Conservation (phyloP, 1,139 yeast genomes). For the Suhomyces wounanorum region DNA sequence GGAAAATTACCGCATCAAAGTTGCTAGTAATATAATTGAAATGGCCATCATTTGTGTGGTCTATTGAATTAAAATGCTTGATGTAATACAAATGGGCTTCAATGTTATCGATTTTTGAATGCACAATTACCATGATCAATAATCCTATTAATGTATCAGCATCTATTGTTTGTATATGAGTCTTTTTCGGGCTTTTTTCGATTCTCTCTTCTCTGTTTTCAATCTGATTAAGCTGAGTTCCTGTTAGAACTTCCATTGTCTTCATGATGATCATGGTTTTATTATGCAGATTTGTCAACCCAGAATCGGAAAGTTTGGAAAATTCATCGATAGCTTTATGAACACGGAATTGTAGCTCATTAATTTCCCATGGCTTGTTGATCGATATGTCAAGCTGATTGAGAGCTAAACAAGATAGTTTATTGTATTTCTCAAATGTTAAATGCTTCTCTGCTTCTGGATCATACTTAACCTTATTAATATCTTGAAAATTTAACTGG, state of each 20-base stretch:
- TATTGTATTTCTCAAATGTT: slow-evolving; percentile 38
- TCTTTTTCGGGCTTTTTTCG: background rate
- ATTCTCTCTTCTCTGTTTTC: background rate
- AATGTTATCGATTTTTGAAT: slow-evolving; percentile 59
- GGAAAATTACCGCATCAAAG: slow-evolving; percentile 77
- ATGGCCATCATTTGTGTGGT: slow-evolving; percentile 36
- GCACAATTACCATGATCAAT: slow-evolving; percentile 68
- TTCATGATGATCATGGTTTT: slow-evolving; percentile 56
- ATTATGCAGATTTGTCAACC: slow-evolving; percentile 50
- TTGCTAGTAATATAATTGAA: slow-evolving; percentile 61
- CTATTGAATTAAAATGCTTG: slow-evolving; percentile 52
- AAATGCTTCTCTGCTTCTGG: slow-evolving; percentile 32
- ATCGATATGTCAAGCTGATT: slow-evolving; percentile 70
- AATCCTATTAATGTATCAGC: slow-evolving; percentile 83
- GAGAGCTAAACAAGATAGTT: slow-evolving; percentile 57
- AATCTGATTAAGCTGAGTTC: slow-evolving; percentile 1
- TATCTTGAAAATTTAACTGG: slow-evolving; percentile 39
- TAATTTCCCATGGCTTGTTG: slow-evolving; percentile 40
- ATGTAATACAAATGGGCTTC: slow-evolving; percentile 69
- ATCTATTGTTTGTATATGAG: slow-evolving; percentile 41
- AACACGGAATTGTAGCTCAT: slow-evolving; percentile 51
- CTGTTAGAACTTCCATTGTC: slow-evolving; percentile 57
- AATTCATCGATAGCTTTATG: slow-evolving; percentile 57
- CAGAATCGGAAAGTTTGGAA: slow-evolving; percentile 46
- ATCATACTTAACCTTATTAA: slow-evolving; percentile 30